phyloP scores from a whole-genome alignment of 148 eudicot genomes.

The Rhododendron ovatum region DNA sequence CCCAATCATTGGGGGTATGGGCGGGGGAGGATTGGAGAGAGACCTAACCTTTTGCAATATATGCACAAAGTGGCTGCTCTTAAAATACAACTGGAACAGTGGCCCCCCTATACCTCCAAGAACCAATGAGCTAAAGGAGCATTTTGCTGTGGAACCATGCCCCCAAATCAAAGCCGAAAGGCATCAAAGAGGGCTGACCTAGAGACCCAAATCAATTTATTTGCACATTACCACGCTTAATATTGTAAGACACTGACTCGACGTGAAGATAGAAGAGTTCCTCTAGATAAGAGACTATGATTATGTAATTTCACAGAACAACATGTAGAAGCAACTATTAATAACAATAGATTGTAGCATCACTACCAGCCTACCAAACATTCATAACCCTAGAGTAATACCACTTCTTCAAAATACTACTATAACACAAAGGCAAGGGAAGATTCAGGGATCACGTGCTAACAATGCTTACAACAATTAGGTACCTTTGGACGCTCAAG shows the following conservation, averaged over 20 bases:
- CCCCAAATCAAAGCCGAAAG: too few relatives aligned
- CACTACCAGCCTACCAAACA: not conserved
- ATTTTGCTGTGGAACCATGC: too few relatives aligned
- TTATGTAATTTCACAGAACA: not conserved
- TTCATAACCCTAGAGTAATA: not conserved
- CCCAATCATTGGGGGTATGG: too few relatives aligned
- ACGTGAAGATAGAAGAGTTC: not conserved
- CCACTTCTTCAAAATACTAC: not conserved
- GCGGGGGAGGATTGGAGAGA: too few relatives aligned
- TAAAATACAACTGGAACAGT: too few relatives aligned
- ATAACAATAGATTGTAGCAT: not conserved
- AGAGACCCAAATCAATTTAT: too few relatives aligned
- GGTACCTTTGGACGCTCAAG: conserved; percentile 74
- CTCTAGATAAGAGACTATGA: not conserved
- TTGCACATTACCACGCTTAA: too few relatives aligned
- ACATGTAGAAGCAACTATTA: not conserved
- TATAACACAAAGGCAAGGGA: not conserved
- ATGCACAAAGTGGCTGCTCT: too few relatives aligned
- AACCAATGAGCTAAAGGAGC: too few relatives aligned
- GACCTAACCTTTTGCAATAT: too few relatives aligned
- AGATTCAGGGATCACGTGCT: not conserved
- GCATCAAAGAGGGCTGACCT: too few relatives aligned
- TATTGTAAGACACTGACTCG: not conserved
- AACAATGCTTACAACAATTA: conserved; percentile 1
- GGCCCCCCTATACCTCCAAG: too few relatives aligned